Evolutionary conservation across 2,329 filamentous ascomycete genomes (phyloP).

Genomic region (Aspergillus phoenicis): DNA sequence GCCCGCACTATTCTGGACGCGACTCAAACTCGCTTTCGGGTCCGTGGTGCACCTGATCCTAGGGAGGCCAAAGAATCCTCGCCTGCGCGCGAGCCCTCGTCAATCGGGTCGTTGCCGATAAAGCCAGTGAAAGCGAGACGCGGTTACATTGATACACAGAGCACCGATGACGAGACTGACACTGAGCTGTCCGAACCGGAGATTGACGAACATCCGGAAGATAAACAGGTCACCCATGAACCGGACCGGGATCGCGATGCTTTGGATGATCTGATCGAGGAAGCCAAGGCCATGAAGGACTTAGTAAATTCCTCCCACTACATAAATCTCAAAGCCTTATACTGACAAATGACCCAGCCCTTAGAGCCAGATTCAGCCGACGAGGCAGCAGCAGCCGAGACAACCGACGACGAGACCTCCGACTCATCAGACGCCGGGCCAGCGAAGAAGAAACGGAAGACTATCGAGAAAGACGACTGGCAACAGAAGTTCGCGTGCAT

Average conservation of each 20-base stretch:
- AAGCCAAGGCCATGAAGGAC: slow-evolving; percentile 62
- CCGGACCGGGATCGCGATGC: slow-evolving; percentile 50
- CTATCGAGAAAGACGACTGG: slow-evolving; percentile 27
- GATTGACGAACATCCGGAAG: not conserved
- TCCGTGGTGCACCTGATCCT: slow-evolving; percentile 24
- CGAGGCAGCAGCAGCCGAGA: slow-evolving; percentile 23
- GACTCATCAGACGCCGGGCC: slow-evolving; percentile 21
- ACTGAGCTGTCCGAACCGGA: slow-evolving; percentile 4
- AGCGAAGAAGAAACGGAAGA: slow-evolving; percentile 18
- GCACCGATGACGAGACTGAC: slow-evolving; percentile 7
- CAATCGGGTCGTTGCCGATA: slow-evolving; percentile 28
- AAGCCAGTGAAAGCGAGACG: slow-evolving; percentile 29
- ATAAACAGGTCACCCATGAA: not conserved
- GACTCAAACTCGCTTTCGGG: slow-evolving; percentile 55
- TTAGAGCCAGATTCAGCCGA: slow-evolving; percentile 34
- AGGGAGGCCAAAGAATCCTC: slow-evolving; percentile 16
- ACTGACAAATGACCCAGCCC: slow-evolving; percentile 33
- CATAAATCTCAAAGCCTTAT: not conserved
- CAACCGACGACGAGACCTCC: slow-evolving; percentile 18
- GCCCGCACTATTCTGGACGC: slow-evolving; percentile 62
- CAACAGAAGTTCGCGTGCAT: slow-evolving; percentile 60
- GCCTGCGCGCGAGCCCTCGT: slow-evolving; percentile 10
- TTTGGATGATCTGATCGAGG: slow-evolving; percentile 65
- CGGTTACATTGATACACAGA: slow-evolving; percentile 21
- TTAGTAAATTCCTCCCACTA: slow-evolving; percentile 45